Evolutionary conservation across 78 protist species (phyloP), one percentile per base, ranked within the genome.

Genomic region (Dictyostelium capitatum): DNA sequence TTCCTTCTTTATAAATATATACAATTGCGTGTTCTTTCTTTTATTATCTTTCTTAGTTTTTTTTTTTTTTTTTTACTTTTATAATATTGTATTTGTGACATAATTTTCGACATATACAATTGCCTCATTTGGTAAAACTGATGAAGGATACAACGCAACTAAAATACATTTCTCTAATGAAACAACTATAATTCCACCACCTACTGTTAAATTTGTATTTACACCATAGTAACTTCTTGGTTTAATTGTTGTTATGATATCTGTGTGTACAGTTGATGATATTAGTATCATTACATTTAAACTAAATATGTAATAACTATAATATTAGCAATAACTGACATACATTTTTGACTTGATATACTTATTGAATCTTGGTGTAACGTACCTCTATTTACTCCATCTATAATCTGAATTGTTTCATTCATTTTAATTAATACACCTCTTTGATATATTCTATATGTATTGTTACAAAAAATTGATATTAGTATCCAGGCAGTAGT

Each of bases 281-380:
- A 82, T 43, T 14, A 17, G 25, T 43, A 80, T 14, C 19, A 80
- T 43, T 37, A 37, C 43, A 37, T 37, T 37, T 37, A 37, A 3
- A 37, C 43, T 37, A 46, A 43, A 30, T 54, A n/a, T 28, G 15
- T 20, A 20, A 12, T 54, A 32, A 56, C 4, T 2, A 15, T 62
- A 41, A 46, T 62, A n/a, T 15, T 25, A 15, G 9, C 8, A 43
- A 25, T 46, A 20, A 1, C 0, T 17, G 3, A 54, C 37, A 48
- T 75, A 87, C 93, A 87, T 64, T 87, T 87, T 28, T 83, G 32
- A 46, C 93, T 79, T 15, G 93, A 87, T 11, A 87, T 50, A 77
- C 93, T 87, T 3, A 87, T 15, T 20, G 78, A 32, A 43, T 87
- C 93, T 43, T 51, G 70, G 23, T 87, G 93, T 47, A 87, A n/a